Base-by-base conservation (phyloP, 345 rosid species). In the Salix caprea region DNA sequence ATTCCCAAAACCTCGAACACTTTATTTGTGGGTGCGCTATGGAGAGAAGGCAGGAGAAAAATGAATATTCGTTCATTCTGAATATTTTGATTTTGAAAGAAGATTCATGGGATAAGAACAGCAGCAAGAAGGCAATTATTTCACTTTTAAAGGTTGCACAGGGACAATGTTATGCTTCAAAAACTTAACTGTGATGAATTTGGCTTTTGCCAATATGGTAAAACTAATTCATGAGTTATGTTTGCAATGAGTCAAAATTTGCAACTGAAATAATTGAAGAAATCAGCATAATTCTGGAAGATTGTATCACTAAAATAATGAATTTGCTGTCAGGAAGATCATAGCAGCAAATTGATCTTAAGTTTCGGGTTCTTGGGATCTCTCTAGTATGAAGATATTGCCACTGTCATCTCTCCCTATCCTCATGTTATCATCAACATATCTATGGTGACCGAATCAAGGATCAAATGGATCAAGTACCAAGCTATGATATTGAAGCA, bases 321-420 rank as follows among this genome's bases (percentile, higher is more conserved):
- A 64, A 64, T 6, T 64, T 64, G 71, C 28, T 69, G 11, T 21
- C 9, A 11, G 13, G 46, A 50, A 18, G 44, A 19, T 37, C 36
- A 12, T 4, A 21, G 30, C 24, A 75, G 5, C 62, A n/a, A 54
- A 10, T 19, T 37, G 14, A 24, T 21, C 52, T 34, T 0, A 67
- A 12, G 26, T 8, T 69, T 58, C 6, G 24, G 12, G 42, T 32
- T 83, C 75, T 76, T 86, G 82, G 58, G 88, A 82, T 91, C 90
- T 96, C 86, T 91, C 85, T 66, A 91, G 72, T 66, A 93, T 74
- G 86, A 90, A 91, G 67, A 91, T 80, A 77, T 93, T 96, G 75
- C 91, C 91, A 65, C 90, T 91, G 72, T 90, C 91, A 71, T 95
- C 98, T 67, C 96, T 90, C 36, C 97, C 98, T 70, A 93, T 89